Percentiles rank a stretch among this genome's conserved stretches.
Conservation (phyloP, 208 protist genomes). For the Leishmania martiniquensis region DNA sequence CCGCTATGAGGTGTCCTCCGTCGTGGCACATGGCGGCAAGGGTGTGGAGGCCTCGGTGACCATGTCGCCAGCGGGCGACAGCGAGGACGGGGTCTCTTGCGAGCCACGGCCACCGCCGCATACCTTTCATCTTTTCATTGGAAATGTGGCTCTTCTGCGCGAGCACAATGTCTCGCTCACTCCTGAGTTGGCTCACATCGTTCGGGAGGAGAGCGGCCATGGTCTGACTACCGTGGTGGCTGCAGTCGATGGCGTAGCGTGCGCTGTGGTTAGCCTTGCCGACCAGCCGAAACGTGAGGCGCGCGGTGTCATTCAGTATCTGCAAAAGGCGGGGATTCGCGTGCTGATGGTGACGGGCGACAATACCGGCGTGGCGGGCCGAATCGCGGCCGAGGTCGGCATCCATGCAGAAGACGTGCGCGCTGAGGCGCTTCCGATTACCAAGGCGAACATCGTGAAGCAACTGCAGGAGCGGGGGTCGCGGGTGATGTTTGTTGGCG, state of each 20-base stretch:
- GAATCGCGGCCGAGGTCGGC: constrained; percentile 71
- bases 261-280: constrained; percentile 62
- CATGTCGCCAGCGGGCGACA: constrained; percentile 9
- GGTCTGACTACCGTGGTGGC: constrained; percentile 81
- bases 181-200: constrained; percentile 24
- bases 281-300: constrained; percentile 93
- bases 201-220: constrained; percentile 33
- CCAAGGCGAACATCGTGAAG: constrained; percentile 86
- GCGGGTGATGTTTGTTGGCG: constrained; percentile 85
- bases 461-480: constrained; percentile 57
- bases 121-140: constrained; percentile 66
- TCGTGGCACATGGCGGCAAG: constrained; percentile 49
- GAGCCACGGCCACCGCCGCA: constrained; percentile 1
- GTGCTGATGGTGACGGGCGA: constrained; percentile 90
- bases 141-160: constrained; percentile 67
- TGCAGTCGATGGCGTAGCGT: constrained; percentile 60
- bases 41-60: constrained; percentile 54
- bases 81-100: background rate
- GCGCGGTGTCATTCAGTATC: constrained; percentile 52
- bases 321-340: constrained; percentile 54
- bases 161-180: constrained; percentile 33
- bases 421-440: constrained; percentile 78
- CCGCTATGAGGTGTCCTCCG: constrained; percentile 37
- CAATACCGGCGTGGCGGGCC: constrained; percentile 57
- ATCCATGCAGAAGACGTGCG: constrained; percentile 71